phyloP scores from a whole-genome alignment of 1,139 yeast species.

The Yamadazyma trypodendri region DNA sequence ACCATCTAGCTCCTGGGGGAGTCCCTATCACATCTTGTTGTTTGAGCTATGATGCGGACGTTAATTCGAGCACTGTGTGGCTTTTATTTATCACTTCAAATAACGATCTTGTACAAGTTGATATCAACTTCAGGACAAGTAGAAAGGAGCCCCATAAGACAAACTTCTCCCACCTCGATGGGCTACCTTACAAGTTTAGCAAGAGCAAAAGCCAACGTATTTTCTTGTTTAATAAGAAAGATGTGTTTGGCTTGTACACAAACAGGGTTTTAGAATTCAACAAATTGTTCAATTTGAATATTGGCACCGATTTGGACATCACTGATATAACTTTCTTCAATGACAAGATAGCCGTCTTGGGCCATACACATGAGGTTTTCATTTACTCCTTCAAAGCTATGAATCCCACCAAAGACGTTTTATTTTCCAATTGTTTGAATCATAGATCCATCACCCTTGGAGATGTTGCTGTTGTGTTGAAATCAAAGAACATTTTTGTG shows the following conservation, averaged over 20 bases:
- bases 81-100: conserved; percentile 16
- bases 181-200: conserved; percentile 17
- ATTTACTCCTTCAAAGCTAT: conserved; percentile 10
- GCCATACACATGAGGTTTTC: conserved; percentile 9
- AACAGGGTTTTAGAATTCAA: conserved; percentile 9
- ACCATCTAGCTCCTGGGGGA: conserved; percentile 4
- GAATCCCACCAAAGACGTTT: conserved; percentile 8
- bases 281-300: conserved; percentile 8
- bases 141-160: conserved; percentile 5
- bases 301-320: conserved; percentile 6
- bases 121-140: conserved; percentile 10
- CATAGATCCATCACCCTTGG: conserved; percentile 16
- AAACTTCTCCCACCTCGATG: conserved; percentile 9
- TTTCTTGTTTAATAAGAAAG: conserved; percentile 14
- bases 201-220: conserved; percentile 8
- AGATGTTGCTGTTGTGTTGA: conserved; percentile 17
- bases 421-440: conserved; percentile 18
- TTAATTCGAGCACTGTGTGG: conserved; percentile 13
- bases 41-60: conserved; percentile 5
- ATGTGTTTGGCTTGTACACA: conserved; percentile 9
- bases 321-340: conserved; percentile 14
- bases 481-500: conserved; percentile 17
- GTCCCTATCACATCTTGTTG: conserved; percentile 11
- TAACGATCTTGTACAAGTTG: conserved; percentile 16
- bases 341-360: conserved; percentile 8